Base-by-base conservation (phyloP, 495 filamentous ascomycete species). In the Coniosporium apollinis region DNA sequence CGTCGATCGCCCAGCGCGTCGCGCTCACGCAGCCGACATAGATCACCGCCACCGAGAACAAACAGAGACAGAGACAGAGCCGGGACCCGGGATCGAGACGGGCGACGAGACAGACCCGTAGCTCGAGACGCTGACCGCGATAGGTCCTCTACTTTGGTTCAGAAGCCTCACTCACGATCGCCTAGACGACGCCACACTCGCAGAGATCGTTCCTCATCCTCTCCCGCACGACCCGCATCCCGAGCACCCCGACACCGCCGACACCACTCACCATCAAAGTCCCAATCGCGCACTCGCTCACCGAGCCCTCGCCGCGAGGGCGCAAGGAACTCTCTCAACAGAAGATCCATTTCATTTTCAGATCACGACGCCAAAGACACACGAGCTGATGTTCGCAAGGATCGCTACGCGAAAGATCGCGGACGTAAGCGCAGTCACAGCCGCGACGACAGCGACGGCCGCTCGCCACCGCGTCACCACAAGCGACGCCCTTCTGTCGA, bases 141-240 rank as follows among this genome's bases (percentile, higher is more conserved):
- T 25, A 45, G 47, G 33, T 51, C 51, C 33, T 34, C 38, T 24
- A 47, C 52, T 24, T 42, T 47, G n/a, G 22, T 33, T 35, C 17
- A 44, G 43, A 63, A 62, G 51, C 66, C 66, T 36, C 65, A 67
- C 70, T 77, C 73, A 72, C 73, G 55, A 60, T 65, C 62, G 49
- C 59, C 64, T 58, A 74, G 72, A 69, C 52, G 64, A 65, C 50
- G 57, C 41, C 62, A 50, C 30, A 51, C 53, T 15, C 50, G 56
- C 22, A 44, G 49, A 33, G 36, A 48, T 24, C 55, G 61, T 21
- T 49, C 49, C 1, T 45, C 51, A 14, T 40, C 49, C 19, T 37
- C 39, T 2, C 34, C 30, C 40, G 42, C 34, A 18, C 47, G 47
- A 26, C 58, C 52, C 26, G 66, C 63, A n/a, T 48, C 57, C 28